phyloP scores from a whole-genome alignment of 352 stramenopile genomes.

The Elongisporangium anandrum region DNA sequence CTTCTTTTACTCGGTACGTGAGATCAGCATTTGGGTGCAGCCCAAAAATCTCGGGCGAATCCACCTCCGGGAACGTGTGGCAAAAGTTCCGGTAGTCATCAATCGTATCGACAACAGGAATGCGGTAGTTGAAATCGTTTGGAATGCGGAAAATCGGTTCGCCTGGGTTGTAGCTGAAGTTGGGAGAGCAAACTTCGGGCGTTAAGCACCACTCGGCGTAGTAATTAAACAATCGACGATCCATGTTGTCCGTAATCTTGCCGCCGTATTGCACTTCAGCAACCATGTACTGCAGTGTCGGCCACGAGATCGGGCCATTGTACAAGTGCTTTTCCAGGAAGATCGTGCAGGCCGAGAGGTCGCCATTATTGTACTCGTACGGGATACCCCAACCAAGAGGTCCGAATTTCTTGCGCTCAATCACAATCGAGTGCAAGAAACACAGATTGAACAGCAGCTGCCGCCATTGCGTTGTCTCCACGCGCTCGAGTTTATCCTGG shows the following conservation, averaged over 20 bases:
- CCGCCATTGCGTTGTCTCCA: slow-evolving; percentile 96
- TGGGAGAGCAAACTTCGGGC: slow-evolving; percentile 66
- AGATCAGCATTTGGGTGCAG: slow-evolving; percentile 98
- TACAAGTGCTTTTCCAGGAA: slow-evolving; percentile 99
- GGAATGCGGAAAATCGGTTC: slow-evolving; percentile 95
- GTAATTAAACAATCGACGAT: slow-evolving; percentile 96
- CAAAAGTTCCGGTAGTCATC: slow-evolving; percentile 95
- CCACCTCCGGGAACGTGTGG: slow-evolving; percentile 94
- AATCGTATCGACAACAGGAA: slow-evolving; percentile 90
- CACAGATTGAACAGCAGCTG: slow-evolving; percentile 97
- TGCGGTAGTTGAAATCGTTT: slow-evolving; percentile 96
- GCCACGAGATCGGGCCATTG: slow-evolving; percentile 97
- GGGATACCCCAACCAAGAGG: slow-evolving; percentile 97
- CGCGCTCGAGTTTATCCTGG: slow-evolving; percentile 96
- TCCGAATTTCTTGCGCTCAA: slow-evolving; percentile 98
- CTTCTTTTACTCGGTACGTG: slow-evolving; percentile 97
- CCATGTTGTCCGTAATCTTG: slow-evolving; percentile 99
- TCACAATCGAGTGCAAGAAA: slow-evolving; percentile 98
- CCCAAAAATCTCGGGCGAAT: slow-evolving; percentile 98
- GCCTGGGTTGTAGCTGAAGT: slow-evolving; percentile 94
- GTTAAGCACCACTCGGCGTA: slow-evolving; percentile 97
- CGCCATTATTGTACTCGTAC: slow-evolving; percentile 99
- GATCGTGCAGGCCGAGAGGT: slow-evolving; percentile 96
- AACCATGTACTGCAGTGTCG: slow-evolving; percentile 99
- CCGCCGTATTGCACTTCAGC: slow-evolving; percentile 98